Evolutionary conservation across 495 filamentous ascomycete genomes (phyloP), one percentile per base, ranked within the genome.

Genomic region (Daldinia grandis): DNA sequence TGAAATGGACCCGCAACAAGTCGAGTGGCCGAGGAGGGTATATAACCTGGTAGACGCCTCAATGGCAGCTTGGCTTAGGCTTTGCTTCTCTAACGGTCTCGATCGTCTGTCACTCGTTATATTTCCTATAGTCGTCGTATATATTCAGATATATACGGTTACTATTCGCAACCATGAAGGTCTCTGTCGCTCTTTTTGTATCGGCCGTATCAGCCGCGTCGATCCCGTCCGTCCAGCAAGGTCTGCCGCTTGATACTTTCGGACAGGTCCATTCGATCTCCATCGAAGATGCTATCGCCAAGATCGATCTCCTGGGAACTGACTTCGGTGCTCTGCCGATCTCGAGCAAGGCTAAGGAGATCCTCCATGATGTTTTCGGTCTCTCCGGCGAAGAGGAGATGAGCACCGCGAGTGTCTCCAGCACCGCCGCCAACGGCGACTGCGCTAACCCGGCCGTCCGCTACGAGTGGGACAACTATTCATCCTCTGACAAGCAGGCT

Each of bases 381-480:
- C 12, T 31, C 24, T 35, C 49, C 42, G 50, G 62, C 33, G 56
- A 65, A 12, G 67, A 59, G 37, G 47, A 65, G 64, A 40, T 59
- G 17, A 62, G 33, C 58, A 56, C 65, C 8, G 33, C 54, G 35
- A 56, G 51, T n/a, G 24, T 42, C 17, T 8, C 5, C n/a, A 35
- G n/a, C 28, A 54, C 57, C 17, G 68, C 40, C 7, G 50, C 66
- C 4, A 56, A 47, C 10, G 65, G 68, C 21, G 69, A 69, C 57
- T 76, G 76, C 60, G 42, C 78, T 21, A 76, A 69, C 68, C 78
- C 78, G 17, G 58, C 59, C 55, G 38, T 78, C 38, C 78, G 78
- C 3, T 69, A 44, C 58, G 78, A 80, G 49, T 80, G 78, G 78
- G 76, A 78, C 49, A 50, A 78, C 57, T 78, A 73, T 49, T 71